These are phyloP conservation scores for Balamuthia mandrillaris DNA, from an alignment of 208 protist genomes.

Conservation along the genomic window DNA sequence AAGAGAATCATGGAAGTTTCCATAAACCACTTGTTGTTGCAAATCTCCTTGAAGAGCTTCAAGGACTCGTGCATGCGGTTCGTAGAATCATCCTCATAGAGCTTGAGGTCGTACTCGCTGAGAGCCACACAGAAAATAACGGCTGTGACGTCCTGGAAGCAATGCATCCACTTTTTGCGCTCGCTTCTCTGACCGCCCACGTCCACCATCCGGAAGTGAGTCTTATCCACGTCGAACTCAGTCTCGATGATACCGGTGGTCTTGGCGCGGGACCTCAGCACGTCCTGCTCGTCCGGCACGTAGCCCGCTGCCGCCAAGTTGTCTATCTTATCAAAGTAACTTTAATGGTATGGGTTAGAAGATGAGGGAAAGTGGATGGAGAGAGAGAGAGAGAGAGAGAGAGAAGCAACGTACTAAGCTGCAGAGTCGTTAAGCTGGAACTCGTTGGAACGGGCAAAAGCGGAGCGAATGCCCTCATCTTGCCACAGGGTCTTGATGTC, in stretches of 20 bases:
- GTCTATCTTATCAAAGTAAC: constrained; percentile 71
- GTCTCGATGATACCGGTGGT: constrained; percentile 83
- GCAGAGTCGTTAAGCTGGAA: constrained; percentile 57
- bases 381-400: no score
- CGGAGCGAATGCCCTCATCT: constrained; percentile 55
- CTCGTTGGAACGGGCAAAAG: constrained; percentile 52
- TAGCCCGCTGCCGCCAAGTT: constrained; percentile 58
- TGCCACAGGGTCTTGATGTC: constrained; percentile 65
- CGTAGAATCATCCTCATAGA: constrained; percentile 64
- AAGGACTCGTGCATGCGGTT: constrained; percentile 81
- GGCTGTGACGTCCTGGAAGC: constrained; percentile 78
- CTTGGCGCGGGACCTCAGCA: constrained; percentile 70
- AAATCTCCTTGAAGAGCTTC: constrained; percentile 77
- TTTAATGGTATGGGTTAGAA: constrained; percentile 10
- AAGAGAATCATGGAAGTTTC: constrained; percentile 74
- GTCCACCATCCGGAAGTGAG: constrained; percentile 71
- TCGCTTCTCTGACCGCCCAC: constrained; percentile 80
- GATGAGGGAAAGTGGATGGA: no score
- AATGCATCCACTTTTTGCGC: constrained; percentile 82
- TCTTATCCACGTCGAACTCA: constrained; percentile 65
- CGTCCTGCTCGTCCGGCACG: constrained; percentile 72
- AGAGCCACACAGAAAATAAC: constrained; percentile 73
- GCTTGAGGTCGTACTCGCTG: constrained; percentile 56
- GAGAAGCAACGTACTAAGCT: constrained; percentile 33
- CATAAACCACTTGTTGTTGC: constrained; percentile 72